A percentile compares a stretch with the other conserved stretches of the same genome.
These are phyloP conservation scores for Serendipita indica DNA, from an alignment of 768 basidiomycete species.

Conservation along the genomic window DNA sequence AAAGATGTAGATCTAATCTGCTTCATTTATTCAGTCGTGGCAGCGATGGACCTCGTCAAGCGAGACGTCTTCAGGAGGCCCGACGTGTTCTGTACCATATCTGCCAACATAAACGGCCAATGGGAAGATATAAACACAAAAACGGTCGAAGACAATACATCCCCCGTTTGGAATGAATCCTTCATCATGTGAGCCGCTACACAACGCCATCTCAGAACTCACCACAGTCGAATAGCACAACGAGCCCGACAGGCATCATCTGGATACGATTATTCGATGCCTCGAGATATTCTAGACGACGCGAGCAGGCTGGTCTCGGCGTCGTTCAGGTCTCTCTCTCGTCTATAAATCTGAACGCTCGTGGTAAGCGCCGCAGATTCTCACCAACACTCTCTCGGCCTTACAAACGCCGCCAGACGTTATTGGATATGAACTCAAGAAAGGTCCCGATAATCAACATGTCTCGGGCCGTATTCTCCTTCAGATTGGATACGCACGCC, in stretches of 20 bases:
- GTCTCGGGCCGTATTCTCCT: not conserved
- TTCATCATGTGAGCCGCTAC: not conserved
- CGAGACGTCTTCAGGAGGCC: not conserved
- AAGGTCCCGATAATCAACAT: slow-evolving; percentile 4
- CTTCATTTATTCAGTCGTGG: too few species aligned
- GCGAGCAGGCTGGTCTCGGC: not conserved
- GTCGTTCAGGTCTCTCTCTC: slow-evolving; percentile 1
- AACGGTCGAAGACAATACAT: not conserved
- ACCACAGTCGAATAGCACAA: not conserved
- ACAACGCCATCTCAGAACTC: not conserved
- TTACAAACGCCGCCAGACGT: not conserved
- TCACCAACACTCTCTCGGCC: not conserved
- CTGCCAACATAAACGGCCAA: not conserved
- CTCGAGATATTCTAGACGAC: not conserved
- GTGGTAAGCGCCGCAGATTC: not conserved
- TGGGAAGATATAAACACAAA: not conserved
- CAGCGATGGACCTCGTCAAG: slow-evolving; percentile 2
- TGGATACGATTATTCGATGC: slow-evolving; percentile 5
- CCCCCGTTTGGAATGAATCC: not conserved
- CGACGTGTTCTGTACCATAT: not conserved
- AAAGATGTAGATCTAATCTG: too few species aligned
- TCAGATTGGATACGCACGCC: not conserved
- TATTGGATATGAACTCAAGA: slow-evolving; percentile 5
- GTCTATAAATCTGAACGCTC: not conserved
- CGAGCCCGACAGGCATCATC: not conserved